Percentiles rank a stretch among this genome's conserved stretches.
phyloP scores from a whole-genome alignment of 1,139 yeast species.

The Candida smagusa region DNA sequence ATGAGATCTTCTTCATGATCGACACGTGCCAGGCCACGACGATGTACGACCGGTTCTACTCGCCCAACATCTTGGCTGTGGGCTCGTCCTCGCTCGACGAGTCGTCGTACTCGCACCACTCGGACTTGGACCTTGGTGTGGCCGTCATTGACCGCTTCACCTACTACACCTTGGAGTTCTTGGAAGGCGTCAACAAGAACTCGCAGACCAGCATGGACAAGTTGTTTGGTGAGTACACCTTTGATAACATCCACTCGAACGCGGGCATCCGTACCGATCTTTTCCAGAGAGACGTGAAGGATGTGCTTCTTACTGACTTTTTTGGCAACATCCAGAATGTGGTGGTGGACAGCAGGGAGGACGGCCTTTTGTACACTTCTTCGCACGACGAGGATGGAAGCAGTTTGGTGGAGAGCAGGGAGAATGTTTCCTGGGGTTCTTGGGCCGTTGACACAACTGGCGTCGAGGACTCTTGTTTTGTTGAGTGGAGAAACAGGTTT shows the following conservation, averaged over 20 bases:
- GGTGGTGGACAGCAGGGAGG: conserved; percentile 58
- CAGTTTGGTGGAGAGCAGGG: not conserved
- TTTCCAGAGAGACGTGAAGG: conserved; percentile 61
- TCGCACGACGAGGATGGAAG: conserved; percentile 24
- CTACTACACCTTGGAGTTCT: conserved; percentile 82
- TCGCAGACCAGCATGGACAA: conserved; percentile 77
- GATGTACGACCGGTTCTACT: conserved; percentile 88
- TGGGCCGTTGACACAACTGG: conserved; percentile 2
- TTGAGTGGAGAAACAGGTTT: conserved; percentile 3
- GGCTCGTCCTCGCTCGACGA: conserved; percentile 92
- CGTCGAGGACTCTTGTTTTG: not conserved
- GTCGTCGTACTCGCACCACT: conserved; percentile 91
- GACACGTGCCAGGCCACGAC: conserved; percentile 99
- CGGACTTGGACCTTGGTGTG: conserved; percentile 94
- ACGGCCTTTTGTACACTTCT: conserved; percentile 36
- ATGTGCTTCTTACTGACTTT: conserved; percentile 84
- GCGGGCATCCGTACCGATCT: conserved; percentile 88
- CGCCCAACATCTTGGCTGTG: conserved; percentile 89
- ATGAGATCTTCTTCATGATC: conserved; percentile 94
- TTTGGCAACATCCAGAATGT: conserved; percentile 92
- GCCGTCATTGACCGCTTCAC: conserved; percentile 97
- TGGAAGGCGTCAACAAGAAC: conserved; percentile 75
- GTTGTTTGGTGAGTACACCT: conserved; percentile 78
- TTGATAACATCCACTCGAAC: conserved; percentile 82
- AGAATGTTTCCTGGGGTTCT: not conserved